Percentiles rank a stretch among this genome's conserved stretches.
Conservation (phyloP, 345 rosid genomes). For the Dovyalis caffra region DNA sequence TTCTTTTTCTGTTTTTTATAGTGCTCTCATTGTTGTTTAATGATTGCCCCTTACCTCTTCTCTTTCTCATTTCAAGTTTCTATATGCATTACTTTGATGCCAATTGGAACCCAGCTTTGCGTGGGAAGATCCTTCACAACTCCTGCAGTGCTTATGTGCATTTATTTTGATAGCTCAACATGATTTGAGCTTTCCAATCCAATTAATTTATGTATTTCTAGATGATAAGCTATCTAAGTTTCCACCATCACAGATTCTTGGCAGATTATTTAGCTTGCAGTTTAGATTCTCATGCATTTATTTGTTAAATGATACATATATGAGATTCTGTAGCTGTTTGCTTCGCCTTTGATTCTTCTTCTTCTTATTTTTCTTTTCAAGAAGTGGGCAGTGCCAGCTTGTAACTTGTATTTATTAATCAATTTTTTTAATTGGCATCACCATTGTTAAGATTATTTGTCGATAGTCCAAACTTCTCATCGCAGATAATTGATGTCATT, state of each 20-base stretch:
- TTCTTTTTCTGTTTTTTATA: neutral
- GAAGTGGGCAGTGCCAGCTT: neutral
- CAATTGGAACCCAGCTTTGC: neutral
- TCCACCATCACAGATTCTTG: neutral
- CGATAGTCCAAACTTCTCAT: neutral
- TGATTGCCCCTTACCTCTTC: neutral
- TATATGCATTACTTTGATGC: neutral
- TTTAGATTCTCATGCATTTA: neutral
- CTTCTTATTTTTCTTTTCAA: neutral
- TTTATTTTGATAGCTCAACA: neutral
- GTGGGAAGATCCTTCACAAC: neutral
- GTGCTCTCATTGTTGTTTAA: neutral
- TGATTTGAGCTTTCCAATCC: neutral
- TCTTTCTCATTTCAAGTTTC: neutral
- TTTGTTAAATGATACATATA: neutral
- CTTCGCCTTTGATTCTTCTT: neutral
- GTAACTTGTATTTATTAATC: slow-evolving; percentile 1
- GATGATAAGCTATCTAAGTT: neutral
- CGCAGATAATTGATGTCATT: slow-evolving; percentile 11
- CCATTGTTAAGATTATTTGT: neutral
- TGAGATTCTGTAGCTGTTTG: neutral
- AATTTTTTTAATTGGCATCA: neutral
- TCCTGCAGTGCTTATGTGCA: neutral
- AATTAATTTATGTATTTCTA: neutral
- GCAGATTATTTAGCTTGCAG: neutral